Base-by-base conservation (phyloP, 148 eudicot species). In the Rhododendron williamsianum region DNA sequence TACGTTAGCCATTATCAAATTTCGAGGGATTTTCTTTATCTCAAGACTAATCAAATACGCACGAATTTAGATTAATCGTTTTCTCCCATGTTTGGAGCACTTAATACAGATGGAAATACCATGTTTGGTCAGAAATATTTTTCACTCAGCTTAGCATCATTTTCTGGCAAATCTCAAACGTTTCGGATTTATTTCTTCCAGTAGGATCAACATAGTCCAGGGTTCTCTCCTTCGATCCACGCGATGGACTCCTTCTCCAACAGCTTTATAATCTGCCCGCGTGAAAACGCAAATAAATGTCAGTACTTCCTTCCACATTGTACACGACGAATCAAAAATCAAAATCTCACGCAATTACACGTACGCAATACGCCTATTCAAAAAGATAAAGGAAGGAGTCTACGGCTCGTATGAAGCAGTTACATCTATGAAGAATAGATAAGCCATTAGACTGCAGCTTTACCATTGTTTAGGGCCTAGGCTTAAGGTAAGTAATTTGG, bases 131-230 rank as follows among this genome's bases (percentile, higher is more conserved):
- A 54, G 21, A 54, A 54, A 54, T 54, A 15, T 10, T 45, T 41
- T 8, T 36, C 49, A 19, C 15, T 41, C 51, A 76, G 27, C 35
- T 49, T 25, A n/a, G 45, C 65, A n/a, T 71, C 76, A 38, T 51
- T 86, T 84, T 77, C 9, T 83, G 18, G 85, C 82, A 54, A 89
- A 90, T 80, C 87, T 86, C 67, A 89, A 74, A 63, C 27, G 19
- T 81, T 71, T 85, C 0, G 90, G 92, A 76, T 91, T 77, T 69
- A 91, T 88, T 83, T 84, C 83, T 10, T 88, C 90, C 87, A 88
- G 80, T 27, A 83, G 76, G 25, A 89, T 80, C 78, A 85, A 41
- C 74, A 91, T 85, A 27, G 84, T 76, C 84, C 78, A 11, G 87
- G 49, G 67, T 54, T 82, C 78, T 85, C 90, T 63, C 85, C 91